Evolutionary conservation across 768 basidiomycete genomes (phyloP).

Genomic region (Leccinum arenicola): DNA sequence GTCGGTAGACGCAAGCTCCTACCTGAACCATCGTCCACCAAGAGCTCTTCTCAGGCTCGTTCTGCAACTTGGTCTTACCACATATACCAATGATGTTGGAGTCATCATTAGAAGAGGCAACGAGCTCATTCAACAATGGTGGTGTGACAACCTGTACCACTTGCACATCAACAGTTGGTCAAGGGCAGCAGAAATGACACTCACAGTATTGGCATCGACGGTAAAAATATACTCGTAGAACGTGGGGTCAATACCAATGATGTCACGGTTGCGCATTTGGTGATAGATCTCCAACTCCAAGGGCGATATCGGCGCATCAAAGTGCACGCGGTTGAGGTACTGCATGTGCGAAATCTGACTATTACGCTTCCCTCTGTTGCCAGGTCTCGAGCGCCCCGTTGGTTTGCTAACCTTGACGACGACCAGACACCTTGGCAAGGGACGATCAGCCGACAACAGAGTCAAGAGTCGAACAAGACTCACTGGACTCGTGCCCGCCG

Average conservation of each 20-base stretch:
- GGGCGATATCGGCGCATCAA: slow-evolving; percentile 18
- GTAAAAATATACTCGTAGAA: no score
- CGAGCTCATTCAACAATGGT: slow-evolving; percentile 64
- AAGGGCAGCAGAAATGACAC: slow-evolving; percentile 5
- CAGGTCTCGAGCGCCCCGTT: slow-evolving; percentile 60
- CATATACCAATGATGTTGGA: slow-evolving; percentile 65
- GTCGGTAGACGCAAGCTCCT: slow-evolving; percentile 1
- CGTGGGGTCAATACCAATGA: no score
- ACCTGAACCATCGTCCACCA: slow-evolving; percentile 81
- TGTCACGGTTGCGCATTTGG: no score
- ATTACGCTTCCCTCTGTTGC: slow-evolving; percentile 52
- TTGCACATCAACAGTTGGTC: slow-evolving; percentile 13
- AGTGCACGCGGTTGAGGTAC: slow-evolving; percentile 68
- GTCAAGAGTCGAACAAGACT: no score
- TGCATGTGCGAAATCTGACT: slow-evolving; percentile 65
- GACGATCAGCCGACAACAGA: background rate
- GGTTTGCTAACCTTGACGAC: slow-evolving; percentile 68
- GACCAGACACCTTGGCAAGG: slow-evolving; percentile 50
- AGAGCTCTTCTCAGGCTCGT: slow-evolving; percentile 54
- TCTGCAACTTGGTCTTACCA: slow-evolving; percentile 66
- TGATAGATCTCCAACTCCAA: no score
- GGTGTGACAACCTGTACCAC: slow-evolving; percentile 52
- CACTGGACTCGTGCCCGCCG: no score
- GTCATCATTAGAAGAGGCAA: slow-evolving; percentile 59
- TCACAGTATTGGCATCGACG: slow-evolving; percentile 30